Evolutionary conservation across 2,329 filamentous ascomycete genomes (phyloP), one percentile per base, ranked within the genome.

Genomic region (Aspergillus melleus): DNA sequence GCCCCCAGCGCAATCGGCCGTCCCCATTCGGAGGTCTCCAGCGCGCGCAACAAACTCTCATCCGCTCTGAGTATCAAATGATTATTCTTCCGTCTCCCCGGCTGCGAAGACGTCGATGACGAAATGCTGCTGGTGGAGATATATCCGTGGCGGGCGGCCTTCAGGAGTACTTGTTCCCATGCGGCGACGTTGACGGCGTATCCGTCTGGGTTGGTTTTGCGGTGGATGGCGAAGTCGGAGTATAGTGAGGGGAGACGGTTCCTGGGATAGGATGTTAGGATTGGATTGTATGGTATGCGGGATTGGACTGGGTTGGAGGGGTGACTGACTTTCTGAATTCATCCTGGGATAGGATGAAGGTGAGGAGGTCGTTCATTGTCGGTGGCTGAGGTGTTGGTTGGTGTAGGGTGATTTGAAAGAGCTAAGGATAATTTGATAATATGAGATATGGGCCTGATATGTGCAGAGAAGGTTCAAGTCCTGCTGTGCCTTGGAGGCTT

Each of bases 211-310:
- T 96, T 96, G 22, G 90, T 86, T 44, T 84, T 86, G 68, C 84
- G 84, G 66, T 94, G 91, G 5, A 86, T 77, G 42, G 86, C 82
- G 72, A 96, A 96, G 74, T 96, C 92, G 52, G 92, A 93, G 78
- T 96, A 96, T 50, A 96, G 86, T 5, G 92, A 93, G 12, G 91
- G 88, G 12, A 96, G 83, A 53, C 92, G 90, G 64, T 88, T 85
- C 78, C 89, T 92, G 49, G 32, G 29, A 30, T 46, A 16, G 24
- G 8, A 36, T 20, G 44, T 58, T 22, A 49, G 14, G 47, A 36
- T 42, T 8, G 3, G 0, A n/a, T 22, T 14, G 6, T 32, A 12
- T 6, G 11, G 24, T 46, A 6, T 16, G 39, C 26, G 26, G n/a
- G 20, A 32, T 24, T 54, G 49, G 24, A 14, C 4, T 12, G 29